These are phyloP conservation scores for Vanrija sp. DNA, from an alignment of 1,284 basidiomycete genomes.

Conservation along the genomic window DNA sequence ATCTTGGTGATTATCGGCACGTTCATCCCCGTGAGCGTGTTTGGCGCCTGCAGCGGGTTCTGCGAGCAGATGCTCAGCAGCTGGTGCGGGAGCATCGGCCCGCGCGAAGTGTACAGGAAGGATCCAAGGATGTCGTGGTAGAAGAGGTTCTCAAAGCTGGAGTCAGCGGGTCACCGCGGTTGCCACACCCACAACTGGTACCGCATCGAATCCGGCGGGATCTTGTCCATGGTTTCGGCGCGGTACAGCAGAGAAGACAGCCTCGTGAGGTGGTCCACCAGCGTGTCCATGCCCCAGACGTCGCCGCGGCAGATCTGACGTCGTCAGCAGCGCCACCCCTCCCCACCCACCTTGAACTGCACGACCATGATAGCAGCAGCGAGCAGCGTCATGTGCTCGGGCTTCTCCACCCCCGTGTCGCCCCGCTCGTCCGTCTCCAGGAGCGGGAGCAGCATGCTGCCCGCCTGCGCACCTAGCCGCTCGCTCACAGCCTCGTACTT, in stretches of 20 bases:
- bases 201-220: conserved; percentile 21
- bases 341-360: conserved; percentile 35
- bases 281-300: conserved; percentile 32
- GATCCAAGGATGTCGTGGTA: conserved; percentile 30
- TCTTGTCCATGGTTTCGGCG: conserved; percentile 1
- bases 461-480: conserved; percentile 26
- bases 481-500: conserved; percentile 36
- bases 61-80: conserved; percentile 5
- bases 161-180: not conserved
- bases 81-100: conserved; percentile 3
- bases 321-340: not conserved
- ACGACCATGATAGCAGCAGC: conserved; percentile 35
- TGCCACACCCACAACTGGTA: conserved; percentile 27
- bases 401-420: conserved; percentile 5
- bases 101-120: not conserved
- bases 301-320: conserved; percentile 40
- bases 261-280: conserved; percentile 19
- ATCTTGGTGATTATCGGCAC: conserved; percentile 29
- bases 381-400: conserved; percentile 29
- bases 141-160: conserved; percentile 35
- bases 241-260: conserved; percentile 20
- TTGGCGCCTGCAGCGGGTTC: conserved; percentile 9
- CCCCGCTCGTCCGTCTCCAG: not conserved
- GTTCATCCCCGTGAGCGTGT: conserved; percentile 31
- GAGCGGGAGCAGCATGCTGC: conserved; percentile 10